Evolutionary conservation across 495 filamentous ascomycete genomes (phyloP).

Genomic region (Aspergillus cavernicola): DNA sequence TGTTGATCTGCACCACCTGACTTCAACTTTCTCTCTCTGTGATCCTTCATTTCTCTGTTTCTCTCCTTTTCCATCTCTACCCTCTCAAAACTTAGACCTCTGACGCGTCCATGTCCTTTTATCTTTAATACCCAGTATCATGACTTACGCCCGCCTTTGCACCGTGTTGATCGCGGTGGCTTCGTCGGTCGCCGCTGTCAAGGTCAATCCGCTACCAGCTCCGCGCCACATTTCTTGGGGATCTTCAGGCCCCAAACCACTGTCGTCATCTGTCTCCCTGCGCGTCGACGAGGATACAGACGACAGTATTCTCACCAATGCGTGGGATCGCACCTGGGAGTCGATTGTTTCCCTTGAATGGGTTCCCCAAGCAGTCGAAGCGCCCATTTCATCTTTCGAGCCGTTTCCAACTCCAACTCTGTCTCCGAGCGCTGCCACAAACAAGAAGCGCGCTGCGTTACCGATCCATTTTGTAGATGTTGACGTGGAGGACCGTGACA

Average conservation of each 20-base stretch:
- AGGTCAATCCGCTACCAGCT: constrained; percentile 53
- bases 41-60: background rate
- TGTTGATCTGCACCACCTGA: constrained; percentile 3
- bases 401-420: constrained; percentile 43
- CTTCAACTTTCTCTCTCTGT: background rate
- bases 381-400: constrained; percentile 42
- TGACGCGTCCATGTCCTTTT: background rate
- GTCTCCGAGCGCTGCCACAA: constrained; percentile 20
- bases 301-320: constrained; percentile 31
- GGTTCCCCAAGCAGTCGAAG: constrained; percentile 50
- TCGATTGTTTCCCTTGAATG: constrained; percentile 46
- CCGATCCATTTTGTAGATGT: constrained; percentile 35
- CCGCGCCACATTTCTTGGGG: constrained; percentile 53
- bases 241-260: constrained; percentile 43
- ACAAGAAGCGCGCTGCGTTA: constrained; percentile 32
- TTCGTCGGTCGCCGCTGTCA: constrained; percentile 37
- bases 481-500: constrained; percentile 35
- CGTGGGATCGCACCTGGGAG: constrained; percentile 47
- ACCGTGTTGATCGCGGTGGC: constrained; percentile 23
- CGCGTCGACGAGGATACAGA: constrained; percentile 21
- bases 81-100: background rate
- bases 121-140: constrained; percentile 13
- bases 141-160: constrained; percentile 31
- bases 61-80: constrained; percentile 1
- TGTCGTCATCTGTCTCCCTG: constrained; percentile 24